phyloP scores from a whole-genome alignment of 2,329 filamentous ascomycete genomes.

The Fusarium heterosporum region DNA sequence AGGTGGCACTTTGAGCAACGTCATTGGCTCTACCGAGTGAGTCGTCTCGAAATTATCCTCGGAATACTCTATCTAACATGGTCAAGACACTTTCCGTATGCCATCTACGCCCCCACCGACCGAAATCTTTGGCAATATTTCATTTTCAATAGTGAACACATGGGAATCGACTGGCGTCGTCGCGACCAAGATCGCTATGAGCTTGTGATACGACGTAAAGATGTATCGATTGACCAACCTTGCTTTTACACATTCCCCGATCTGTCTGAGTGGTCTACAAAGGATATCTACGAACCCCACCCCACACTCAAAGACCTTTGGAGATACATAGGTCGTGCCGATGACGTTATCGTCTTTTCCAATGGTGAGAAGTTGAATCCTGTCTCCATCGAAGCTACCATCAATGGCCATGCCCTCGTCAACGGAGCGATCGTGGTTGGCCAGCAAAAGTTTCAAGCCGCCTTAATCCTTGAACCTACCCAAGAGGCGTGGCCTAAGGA shows the following conservation, averaged over 20 bases:
- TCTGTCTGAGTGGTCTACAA: slow-evolving; percentile 6
- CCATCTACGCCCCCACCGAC: background rate
- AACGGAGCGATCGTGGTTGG: background rate
- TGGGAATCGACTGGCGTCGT: slow-evolving; percentile 6
- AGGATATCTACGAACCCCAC: slow-evolving; percentile 4
- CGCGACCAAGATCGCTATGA: background rate
- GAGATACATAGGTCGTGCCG: slow-evolving; percentile 2
- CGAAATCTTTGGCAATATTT: slow-evolving; percentile 10
- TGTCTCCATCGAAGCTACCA: background rate
- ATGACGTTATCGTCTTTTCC: slow-evolving; percentile 1
- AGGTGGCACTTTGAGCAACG: background rate
- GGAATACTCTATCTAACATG: background rate
- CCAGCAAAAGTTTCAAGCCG: background rate
- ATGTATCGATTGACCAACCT: background rate
- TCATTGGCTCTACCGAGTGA: slow-evolving; percentile 14
- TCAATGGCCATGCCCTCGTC: background rate
- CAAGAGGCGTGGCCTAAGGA: rapidly evolving
- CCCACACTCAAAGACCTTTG: slow-evolving; percentile 6
- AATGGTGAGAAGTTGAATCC: slow-evolving; percentile 18
- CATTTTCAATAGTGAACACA: background rate
- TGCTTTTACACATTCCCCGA: slow-evolving; percentile 17
- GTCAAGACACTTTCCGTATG: background rate
- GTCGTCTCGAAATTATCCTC: rapidly evolving
- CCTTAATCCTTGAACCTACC: slow-evolving; percentile 11
- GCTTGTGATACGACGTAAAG: slow-evolving; percentile 2